Evolutionary conservation across 768 basidiomycete species (phyloP).

Genomic region (Podaxis sp.): DNA sequence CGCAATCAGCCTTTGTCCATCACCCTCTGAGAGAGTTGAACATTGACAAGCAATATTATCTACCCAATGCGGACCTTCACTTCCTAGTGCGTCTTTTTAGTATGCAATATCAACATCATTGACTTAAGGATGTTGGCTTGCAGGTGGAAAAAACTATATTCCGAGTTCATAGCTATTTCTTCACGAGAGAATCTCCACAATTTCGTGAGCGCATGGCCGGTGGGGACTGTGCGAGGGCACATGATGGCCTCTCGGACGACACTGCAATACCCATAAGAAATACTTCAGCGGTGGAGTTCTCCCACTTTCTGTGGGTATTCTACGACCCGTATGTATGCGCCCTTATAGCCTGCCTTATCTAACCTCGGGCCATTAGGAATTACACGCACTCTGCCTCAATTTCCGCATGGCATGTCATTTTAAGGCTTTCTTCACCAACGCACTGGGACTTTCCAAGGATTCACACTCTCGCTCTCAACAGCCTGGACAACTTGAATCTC

Average conservation of each 20-base stretch:
- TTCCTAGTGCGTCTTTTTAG: not conserved
- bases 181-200: conserved; percentile 46
- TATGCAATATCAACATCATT: not conserved
- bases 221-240: conserved; percentile 23
- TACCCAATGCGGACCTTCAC: not conserved
- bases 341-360: conserved; percentile 15
- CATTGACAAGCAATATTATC: not conserved
- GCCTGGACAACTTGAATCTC: conserved; percentile 44
- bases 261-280: conserved; percentile 40
- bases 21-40: not conserved
- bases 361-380: not conserved
- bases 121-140: not conserved
- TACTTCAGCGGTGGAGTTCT: conserved; percentile 46
- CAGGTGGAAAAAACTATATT: conserved; percentile 49
- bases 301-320: conserved; percentile 58
- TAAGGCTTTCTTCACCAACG: not conserved
- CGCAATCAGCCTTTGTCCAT: not conserved
- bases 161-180: conserved; percentile 52
- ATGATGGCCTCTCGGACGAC: conserved; percentile 29
- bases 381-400: conserved; percentile 22
- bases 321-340: conserved; percentile 52
- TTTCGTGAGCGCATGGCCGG: conserved; percentile 35
- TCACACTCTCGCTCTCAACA: conserved; percentile 49
- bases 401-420: not conserved
- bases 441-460: conserved; percentile 55